Percentiles rank a stretch among this genome's conserved stretches.
These are phyloP conservation scores for Bolboschoenus planiculmis DNA, from an alignment of 176 grass and related monocot species.

Conservation along the genomic window DNA sequence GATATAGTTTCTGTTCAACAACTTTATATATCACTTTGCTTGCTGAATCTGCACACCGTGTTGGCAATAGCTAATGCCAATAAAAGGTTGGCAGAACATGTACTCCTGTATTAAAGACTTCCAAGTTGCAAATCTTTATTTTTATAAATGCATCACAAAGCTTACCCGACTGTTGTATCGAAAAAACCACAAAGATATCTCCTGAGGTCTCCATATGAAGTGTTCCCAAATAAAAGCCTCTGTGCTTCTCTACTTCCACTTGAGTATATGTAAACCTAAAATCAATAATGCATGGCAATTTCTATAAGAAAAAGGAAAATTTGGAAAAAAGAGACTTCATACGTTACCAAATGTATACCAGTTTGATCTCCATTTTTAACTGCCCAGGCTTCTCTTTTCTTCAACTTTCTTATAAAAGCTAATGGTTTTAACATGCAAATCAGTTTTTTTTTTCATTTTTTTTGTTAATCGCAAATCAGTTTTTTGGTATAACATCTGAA, in stretches of 20 bases:
- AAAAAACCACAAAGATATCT: conserved; percentile 81
- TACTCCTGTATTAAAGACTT: not conserved
- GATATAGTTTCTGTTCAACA: not conserved
- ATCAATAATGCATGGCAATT: conserved; percentile 16
- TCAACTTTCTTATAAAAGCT: conserved; percentile 1
- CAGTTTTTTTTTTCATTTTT: not conserved
- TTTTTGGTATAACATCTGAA: not conserved
- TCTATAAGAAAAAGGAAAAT: conserved; percentile 24
- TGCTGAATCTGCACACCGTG: not conserved
- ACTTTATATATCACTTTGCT: not conserved
- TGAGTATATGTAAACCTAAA: conserved; percentile 95
- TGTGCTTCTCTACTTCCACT: conserved; percentile 97
- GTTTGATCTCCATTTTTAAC: not conserved
- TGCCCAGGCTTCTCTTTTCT: not conserved
- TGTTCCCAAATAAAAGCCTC: conserved; percentile 88
- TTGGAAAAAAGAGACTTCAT: not conserved
- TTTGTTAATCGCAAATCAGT: not conserved
- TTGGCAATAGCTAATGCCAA: not conserved
- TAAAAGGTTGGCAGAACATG: conserved; percentile 6
- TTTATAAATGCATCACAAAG: conserved; percentile 12
- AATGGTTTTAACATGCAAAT: not conserved
- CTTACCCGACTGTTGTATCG: conserved; percentile 83
- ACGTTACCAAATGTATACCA: not conserved
- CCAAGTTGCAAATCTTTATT: not conserved
- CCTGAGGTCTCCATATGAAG: conserved; percentile 62